Percentiles rank a stretch among this genome's conserved stretches.
Evolutionary conservation across 805 yeast species (phyloP).

Genomic region (Myxozyma sirexii): DNA sequence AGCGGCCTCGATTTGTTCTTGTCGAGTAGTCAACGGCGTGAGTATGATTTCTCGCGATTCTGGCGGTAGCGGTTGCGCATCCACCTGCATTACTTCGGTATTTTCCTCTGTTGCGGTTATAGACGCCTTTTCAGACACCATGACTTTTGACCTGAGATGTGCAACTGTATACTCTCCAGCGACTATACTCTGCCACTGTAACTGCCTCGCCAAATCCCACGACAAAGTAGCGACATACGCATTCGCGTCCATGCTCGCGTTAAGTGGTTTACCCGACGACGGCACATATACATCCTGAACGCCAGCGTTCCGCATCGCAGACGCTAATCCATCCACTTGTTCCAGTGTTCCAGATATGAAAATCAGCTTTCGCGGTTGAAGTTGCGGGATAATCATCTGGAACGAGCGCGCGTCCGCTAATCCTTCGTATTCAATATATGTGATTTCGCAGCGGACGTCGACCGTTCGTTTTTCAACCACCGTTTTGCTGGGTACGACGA

Average conservation of each 20-base stretch:
- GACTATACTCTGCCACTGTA: constrained; percentile 81
- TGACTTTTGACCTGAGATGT: constrained; percentile 71
- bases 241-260: constrained; percentile 51
- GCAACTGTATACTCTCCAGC: constrained; percentile 77
- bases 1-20: constrained; percentile 11
- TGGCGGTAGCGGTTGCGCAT: constrained; percentile 29
- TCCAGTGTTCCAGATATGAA: constrained; percentile 48
- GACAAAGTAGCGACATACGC: constrained; percentile 69
- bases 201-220: constrained; percentile 57
- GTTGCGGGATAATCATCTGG: constrained; percentile 70
- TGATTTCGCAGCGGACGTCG: constrained; percentile 66
- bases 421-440: constrained; percentile 81
- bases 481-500: constrained; percentile 25
- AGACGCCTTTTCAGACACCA: not conserved
- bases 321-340: constrained; percentile 29
- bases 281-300: constrained; percentile 33
- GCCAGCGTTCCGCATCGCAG: constrained; percentile 36
- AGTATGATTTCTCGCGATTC: constrained; percentile 29
- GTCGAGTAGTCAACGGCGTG: constrained; percentile 34
- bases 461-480: constrained; percentile 43
- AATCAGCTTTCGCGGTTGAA: constrained; percentile 76
- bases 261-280: constrained; percentile 34
- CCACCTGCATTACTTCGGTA: not conserved
- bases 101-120: not conserved
- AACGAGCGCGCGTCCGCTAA: constrained; percentile 82